Evolutionary conservation across 2,329 filamentous ascomycete genomes (phyloP), one percentile per base, ranked within the genome.

Genomic region (Sporothrix pseudoabietina): DNA sequence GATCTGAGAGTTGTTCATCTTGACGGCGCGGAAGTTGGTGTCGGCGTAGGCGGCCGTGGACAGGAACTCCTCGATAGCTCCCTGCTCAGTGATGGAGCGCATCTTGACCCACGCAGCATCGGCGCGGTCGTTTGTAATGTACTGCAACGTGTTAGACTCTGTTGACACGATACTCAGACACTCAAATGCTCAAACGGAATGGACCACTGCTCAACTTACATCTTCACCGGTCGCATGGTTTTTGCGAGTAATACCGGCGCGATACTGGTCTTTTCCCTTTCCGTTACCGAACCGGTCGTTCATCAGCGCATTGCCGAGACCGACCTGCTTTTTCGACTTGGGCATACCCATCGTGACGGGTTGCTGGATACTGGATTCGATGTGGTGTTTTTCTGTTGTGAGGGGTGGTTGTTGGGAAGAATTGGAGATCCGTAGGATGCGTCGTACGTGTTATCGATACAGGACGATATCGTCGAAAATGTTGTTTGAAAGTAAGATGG

Each of bases 101-200:
- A 99, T 98, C 87, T 98, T 99, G 80, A 98, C 94, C 94, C 94
- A 99, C 78, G 93, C 88, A 49, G 95, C 96, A 84, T 98, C 94
- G 81, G 97, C 91, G 78, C 90, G 91, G 76, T 92, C 91, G 81
- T 97, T 98, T 68, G 94, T 96, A 78, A 98, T 90, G 82, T 99
- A 99, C 86, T 92, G 76, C 5, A 19, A 12, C 26, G 10, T 14
- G 39, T 55, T 39, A 71, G 55, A 14, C 41, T 10, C 8, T 47
- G 10, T 47, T 54, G 4, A 22, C 26, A 26, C 26, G 26, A 54
- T n/a, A 14, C 8, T n/a, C 26, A 26, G 2, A 26, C 26, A 26
- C 26, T 26, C 26, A 26, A 26, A 54, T 19, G 5, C 49, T 22
- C 8, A 61, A 16, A 32, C 26, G 6, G 22, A 1, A 19, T 35